Evolutionary conservation across 2,329 filamentous ascomycete genomes (phyloP), one percentile per base, ranked within the genome.

Genomic region (Aspergillus sp.): DNA sequence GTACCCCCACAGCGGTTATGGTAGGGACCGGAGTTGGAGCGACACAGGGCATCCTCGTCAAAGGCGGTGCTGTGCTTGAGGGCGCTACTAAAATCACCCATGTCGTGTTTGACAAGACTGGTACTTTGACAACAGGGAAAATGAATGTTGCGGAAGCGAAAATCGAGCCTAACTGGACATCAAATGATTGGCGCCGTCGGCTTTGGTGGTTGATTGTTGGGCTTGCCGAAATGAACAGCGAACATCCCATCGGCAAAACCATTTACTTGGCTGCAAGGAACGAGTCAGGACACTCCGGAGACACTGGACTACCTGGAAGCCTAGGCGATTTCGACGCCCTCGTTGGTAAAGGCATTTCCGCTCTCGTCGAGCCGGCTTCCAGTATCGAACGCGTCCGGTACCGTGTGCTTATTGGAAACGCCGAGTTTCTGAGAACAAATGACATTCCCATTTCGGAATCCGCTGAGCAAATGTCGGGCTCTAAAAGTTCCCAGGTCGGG

Each of bases 171-270:
- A 74, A 81, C 2, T 98, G 93, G 93, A 81, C 84, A 44, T 82
- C 82, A 23, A 87, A 82, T 56, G 84, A 89, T 33, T 85, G 84
- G 81, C 85, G 86, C 56, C 86, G 84, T 59, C 86, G 86, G 35
- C 81, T 96, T 3, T 99, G 93, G 93, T 99, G 95, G 95, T 87
- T 90, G n/a, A 83, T 97, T 60, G 87, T 99, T 56, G 95, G 93
- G 45, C 87, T 98, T n/a, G 89, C 93, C 0, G 95, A 99, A 77
- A 92, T 92, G 84, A 90, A 91, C 63, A 96, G 91, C 69, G 95
- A 99, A 75, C 95, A 99, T 70, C 95, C 95, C 1, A 90, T 98
- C 56, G 95, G 93, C n/a, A 91, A 87, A 68, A 93, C 95, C 14
- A 90, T 98, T 52, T 80, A 96, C 6, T 76, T 78, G 1, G 87